Evolutionary conservation across 805 yeast species (phyloP).

Genomic region (Lachancea sp.): DNA sequence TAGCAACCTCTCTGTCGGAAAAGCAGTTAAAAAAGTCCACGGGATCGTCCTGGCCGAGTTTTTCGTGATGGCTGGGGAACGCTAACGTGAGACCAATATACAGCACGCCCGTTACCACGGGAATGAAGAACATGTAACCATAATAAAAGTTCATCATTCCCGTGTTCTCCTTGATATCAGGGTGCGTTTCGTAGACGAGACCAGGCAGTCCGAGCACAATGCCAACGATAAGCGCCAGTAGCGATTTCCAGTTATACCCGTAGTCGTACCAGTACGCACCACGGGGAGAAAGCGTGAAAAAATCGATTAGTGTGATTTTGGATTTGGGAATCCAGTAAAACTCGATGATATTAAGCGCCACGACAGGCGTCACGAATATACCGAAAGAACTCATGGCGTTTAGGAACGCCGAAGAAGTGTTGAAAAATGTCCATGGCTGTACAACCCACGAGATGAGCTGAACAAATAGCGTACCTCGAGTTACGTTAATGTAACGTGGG

Average conservation of each 20-base stretch:
- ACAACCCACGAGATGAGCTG: constrained; percentile 34
- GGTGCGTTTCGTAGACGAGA: constrained; percentile 14
- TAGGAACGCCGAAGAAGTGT: constrained; percentile 33
- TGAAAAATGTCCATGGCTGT: constrained; percentile 38
- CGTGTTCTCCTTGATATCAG: constrained; percentile 10
- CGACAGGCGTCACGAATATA: constrained; percentile 34
- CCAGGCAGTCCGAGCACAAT: constrained; percentile 20
- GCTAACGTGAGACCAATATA: constrained; percentile 11
- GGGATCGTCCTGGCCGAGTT: constrained; percentile 13
- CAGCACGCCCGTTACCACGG: constrained; percentile 14
- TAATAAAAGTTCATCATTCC: constrained; percentile 19
- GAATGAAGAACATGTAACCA: constrained; percentile 22
- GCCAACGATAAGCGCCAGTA: constrained; percentile 12
- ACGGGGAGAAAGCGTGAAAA: constrained; percentile 26
- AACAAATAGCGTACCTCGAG: constrained; percentile 34
- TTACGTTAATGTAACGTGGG: constrained; percentile 32
- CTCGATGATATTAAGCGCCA: constrained; percentile 34
- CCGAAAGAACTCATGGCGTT: constrained; percentile 37
- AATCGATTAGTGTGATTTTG: constrained; percentile 31
- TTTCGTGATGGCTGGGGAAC: constrained; percentile 16
- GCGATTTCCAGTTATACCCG: constrained; percentile 18
- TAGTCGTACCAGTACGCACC: constrained; percentile 20
- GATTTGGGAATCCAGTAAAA: constrained; percentile 32
- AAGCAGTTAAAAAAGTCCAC: constrained; percentile 22
- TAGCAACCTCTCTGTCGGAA: constrained; percentile 13